Percentiles rank a stretch among this genome's conserved stretches.
Evolutionary conservation across 345 rosid species (phyloP).

Genomic region (Populus euphratica): DNA sequence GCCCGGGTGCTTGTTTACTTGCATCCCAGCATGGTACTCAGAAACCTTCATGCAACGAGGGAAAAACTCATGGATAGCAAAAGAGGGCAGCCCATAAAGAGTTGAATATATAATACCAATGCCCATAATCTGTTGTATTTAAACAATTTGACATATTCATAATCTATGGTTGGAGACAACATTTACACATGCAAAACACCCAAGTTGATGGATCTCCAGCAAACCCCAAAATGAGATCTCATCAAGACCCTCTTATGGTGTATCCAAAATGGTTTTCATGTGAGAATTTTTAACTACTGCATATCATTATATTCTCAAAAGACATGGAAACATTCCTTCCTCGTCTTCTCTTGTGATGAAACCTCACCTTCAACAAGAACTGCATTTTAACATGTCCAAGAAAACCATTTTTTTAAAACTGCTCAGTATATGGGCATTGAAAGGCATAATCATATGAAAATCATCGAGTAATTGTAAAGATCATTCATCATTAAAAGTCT

Average conservation of each 20-base stretch:
- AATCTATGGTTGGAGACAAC: not conserved
- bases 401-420: conserved; percentile 5
- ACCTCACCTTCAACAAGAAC: conserved; percentile 64
- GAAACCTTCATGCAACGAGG: not conserved
- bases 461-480: not conserved
- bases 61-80: not conserved
- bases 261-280: too few species aligned
- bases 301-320: conserved; percentile 1
- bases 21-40: not conserved
- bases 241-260: too few species aligned
- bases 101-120: not conserved
- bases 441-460: not conserved
- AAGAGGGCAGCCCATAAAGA: not conserved
- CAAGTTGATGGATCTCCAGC: conserved; percentile 37
- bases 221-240: too few species aligned
- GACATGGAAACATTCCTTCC: not conserved
- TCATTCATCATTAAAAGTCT: not conserved
- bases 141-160: not conserved
- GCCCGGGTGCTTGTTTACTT: not conserved
- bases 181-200: conserved; percentile 19
- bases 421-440: too few species aligned
- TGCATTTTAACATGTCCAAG: conserved; percentile 73
- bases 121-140: not conserved
- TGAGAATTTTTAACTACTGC: too few species aligned
- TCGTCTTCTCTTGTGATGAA: conserved; percentile 66